phyloP scores from a whole-genome alignment of 2,329 filamentous ascomycete species.

The Scedosporium apiospermum region DNA sequence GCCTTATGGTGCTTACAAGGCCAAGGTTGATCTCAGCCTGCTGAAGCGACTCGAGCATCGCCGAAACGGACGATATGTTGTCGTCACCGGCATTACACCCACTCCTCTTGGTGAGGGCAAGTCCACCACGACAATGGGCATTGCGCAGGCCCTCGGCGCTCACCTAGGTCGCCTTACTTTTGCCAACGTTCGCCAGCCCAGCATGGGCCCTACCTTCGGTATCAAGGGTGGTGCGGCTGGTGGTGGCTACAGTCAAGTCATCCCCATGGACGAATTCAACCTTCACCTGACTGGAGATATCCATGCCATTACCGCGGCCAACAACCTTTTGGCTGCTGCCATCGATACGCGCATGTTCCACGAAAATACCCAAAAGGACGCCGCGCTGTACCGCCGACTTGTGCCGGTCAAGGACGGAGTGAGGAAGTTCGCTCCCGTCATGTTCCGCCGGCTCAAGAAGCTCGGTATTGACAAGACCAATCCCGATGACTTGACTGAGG shows the following conservation, averaged over 20 bases:
- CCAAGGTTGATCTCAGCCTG: slow-evolving; percentile 79
- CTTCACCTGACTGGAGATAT: slow-evolving; percentile 96
- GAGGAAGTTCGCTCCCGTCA: slow-evolving; percentile 76
- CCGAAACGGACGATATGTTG: slow-evolving; percentile 78
- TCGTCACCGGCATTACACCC: slow-evolving; percentile 92
- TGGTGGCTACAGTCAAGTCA: slow-evolving; percentile 97
- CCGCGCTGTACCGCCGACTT: slow-evolving; percentile 73
- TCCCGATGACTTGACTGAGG: slow-evolving; percentile 79
- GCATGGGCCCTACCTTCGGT: slow-evolving; percentile 94
- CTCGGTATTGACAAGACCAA: slow-evolving; percentile 92
- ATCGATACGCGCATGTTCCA: slow-evolving; percentile 99
- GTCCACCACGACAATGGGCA: slow-evolving; percentile 93
- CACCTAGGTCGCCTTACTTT: slow-evolving; percentile 84
- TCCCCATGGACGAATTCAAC: slow-evolving; percentile 99
- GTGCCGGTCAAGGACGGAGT: slow-evolving; percentile 86
- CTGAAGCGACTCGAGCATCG: slow-evolving; percentile 81
- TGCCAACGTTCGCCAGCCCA: slow-evolving; percentile 94
- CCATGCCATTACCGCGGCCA: slow-evolving; percentile 91
- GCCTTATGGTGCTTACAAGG: slow-evolving; percentile 91
- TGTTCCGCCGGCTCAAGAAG: slow-evolving; percentile 91
- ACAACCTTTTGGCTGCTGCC: slow-evolving; percentile 91
- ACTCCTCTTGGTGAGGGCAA: slow-evolving; percentile 96
- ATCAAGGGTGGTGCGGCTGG: slow-evolving; percentile 98
- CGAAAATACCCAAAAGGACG: slow-evolving; percentile 90
- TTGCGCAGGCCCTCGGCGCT: slow-evolving; percentile 84